phyloP scores from a whole-genome alignment of 202 grass and related monocot genomes.

The Setaria viridis region DNA sequence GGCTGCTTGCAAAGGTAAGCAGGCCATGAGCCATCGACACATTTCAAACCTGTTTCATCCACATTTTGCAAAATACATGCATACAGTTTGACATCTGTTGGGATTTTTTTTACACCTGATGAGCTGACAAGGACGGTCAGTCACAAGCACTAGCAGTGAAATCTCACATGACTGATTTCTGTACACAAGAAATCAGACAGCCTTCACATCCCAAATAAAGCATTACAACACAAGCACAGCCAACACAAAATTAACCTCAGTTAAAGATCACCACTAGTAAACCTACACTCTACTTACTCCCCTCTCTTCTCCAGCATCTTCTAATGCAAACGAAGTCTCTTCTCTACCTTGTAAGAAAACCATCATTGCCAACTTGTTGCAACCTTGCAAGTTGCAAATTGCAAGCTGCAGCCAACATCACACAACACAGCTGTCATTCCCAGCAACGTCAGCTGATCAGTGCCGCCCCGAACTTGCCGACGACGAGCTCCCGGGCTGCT shows the following conservation, averaged over 20 bases:
- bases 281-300: not conserved
- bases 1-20: no score
- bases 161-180: no score
- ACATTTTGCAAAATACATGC: no score
- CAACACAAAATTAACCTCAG: not conserved
- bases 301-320: not conserved
- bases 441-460: not conserved
- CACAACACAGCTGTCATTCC: not conserved
- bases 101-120: no score
- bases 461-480: not conserved
- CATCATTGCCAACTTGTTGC: not conserved
- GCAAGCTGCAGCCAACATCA: not conserved
- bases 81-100: no score
- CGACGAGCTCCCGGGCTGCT: constrained; percentile 42
- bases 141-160: no score
- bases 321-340: not conserved
- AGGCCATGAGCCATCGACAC: no score
- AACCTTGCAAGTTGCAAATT: not conserved
- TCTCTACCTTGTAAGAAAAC: not conserved
- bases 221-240: constrained; percentile 32
- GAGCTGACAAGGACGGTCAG: no score
- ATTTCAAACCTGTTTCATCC: no score
- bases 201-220: constrained; percentile 1
- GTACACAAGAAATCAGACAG: not conserved
- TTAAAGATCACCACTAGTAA: constrained; percentile 29